A percentile compares a stretch with the other conserved stretches of the same genome.
Evolutionary conservation across 2,329 filamentous ascomycete species (phyloP).

Genomic region (Clonostachys byssicola): DNA sequence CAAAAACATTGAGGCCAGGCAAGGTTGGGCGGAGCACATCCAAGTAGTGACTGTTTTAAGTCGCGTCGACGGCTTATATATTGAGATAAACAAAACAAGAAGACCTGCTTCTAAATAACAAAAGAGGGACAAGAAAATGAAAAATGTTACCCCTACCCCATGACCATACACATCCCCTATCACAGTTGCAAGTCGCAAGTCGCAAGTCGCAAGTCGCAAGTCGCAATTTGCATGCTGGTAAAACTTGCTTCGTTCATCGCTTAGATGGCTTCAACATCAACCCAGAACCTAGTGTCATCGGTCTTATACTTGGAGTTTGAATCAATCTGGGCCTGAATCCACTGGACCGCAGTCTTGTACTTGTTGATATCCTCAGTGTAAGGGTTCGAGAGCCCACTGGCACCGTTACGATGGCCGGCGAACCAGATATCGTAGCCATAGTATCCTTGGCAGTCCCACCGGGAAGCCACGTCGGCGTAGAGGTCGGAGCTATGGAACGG

Average conservation of each 20-base stretch:
- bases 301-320: slow-evolving; percentile 6
- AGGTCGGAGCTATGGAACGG: slow-evolving; percentile 4
- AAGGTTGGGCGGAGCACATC: no score
- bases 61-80: no score
- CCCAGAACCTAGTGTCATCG: slow-evolving; percentile 8
- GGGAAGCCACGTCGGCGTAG: slow-evolving; percentile 6
- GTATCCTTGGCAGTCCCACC: slow-evolving; percentile 8
- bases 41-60: no score
- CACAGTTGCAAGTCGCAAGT: no score
- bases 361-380: slow-evolving; percentile 5
- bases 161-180: no score
- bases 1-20: no score
- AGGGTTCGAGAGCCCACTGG: slow-evolving; percentile 7
- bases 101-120: no score
- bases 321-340: slow-evolving; percentile 8
- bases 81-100: no score
- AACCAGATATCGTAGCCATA: slow-evolving; percentile 8
- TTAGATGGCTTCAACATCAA: slow-evolving; percentile 10
- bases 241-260: neutral
- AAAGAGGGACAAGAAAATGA: no score
- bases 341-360: slow-evolving; percentile 6
- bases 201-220: no score
- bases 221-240: no score
- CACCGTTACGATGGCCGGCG: slow-evolving; percentile 8
- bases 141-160: no score